Conservation (phyloP, 2,329 filamentous ascomycete species). For the Aspergillus sp. region DNA sequence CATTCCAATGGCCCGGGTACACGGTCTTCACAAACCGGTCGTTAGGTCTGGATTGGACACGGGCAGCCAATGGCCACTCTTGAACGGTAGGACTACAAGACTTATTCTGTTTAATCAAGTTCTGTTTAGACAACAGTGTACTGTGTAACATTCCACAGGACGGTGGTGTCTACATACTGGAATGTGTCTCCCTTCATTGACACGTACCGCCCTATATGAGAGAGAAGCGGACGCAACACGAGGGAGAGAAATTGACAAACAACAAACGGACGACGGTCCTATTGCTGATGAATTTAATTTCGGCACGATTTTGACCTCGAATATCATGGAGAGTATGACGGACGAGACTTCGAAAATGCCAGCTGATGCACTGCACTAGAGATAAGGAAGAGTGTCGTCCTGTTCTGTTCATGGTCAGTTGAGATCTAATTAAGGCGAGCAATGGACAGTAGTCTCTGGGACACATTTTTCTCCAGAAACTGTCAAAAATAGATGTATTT, state of each 20-base stretch:
- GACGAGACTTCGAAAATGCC: slow-evolving; percentile 42
- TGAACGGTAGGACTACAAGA: too few species aligned
- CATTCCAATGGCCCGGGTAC: too few species aligned
- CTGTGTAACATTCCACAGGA: neutral
- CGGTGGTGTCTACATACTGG: slow-evolving; percentile 3
- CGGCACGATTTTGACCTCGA: slow-evolving; percentile 41
- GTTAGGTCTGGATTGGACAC: too few species aligned
- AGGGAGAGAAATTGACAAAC: slow-evolving; percentile 25
- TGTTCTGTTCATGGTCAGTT: neutral
- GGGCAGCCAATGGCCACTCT: too few species aligned
- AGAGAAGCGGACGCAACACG: slow-evolving; percentile 36
- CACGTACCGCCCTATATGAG: slow-evolving; percentile 32
- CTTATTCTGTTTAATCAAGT: too few species aligned
- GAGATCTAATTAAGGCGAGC: neutral
- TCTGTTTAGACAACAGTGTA: neutral
- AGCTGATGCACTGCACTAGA: neutral
- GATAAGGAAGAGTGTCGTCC: neutral
- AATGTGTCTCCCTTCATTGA: slow-evolving; percentile 40
- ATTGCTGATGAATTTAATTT: slow-evolving; percentile 22
- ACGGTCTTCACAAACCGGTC: too few species aligned
- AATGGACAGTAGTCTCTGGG: neutral
- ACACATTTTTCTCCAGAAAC: neutral
- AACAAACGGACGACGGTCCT: slow-evolving; percentile 18
- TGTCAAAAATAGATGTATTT: neutral
- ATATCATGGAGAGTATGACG: slow-evolving; percentile 32